phyloP scores from a whole-genome alignment of 1,284 basidiomycete species.

The Leccinum huronense region DNA sequence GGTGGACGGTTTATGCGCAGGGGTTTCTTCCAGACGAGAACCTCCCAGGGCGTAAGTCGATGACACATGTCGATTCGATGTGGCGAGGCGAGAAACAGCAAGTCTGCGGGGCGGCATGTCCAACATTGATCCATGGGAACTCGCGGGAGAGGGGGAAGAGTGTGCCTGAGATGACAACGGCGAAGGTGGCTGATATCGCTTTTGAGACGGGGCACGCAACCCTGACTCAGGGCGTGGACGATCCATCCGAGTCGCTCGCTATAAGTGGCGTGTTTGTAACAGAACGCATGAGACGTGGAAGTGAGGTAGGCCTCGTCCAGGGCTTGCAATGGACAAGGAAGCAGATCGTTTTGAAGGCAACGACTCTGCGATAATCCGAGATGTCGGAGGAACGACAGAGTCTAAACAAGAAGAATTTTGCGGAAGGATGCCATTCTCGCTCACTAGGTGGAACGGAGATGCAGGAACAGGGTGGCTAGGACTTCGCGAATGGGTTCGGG shows the following conservation, averaged over 20 bases:
- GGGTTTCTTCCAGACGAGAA: slow-evolving; percentile 12
- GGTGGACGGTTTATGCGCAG: slow-evolving; percentile 9
- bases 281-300: slow-evolving; percentile 41
- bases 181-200: slow-evolving; percentile 33
- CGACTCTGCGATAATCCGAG: slow-evolving; percentile 22
- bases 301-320: slow-evolving; percentile 25
- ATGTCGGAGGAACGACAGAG: slow-evolving; percentile 10
- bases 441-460: slow-evolving; percentile 6
- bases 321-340: slow-evolving; percentile 24
- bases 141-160: slow-evolving; percentile 37
- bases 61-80: slow-evolving; percentile 23
- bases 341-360: slow-evolving; percentile 29
- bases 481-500: slow-evolving; percentile 25
- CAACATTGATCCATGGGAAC: slow-evolving; percentile 23
- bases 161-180: slow-evolving; percentile 31
- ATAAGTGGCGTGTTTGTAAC: slow-evolving; percentile 32
- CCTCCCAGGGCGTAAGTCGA: slow-evolving; percentile 24
- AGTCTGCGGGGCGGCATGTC: slow-evolving; percentile 20
- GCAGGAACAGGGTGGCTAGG: slow-evolving; percentile 19
- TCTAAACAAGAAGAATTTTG: slow-evolving; percentile 20
- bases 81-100: slow-evolving; percentile 18
- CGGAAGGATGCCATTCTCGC: background rate
- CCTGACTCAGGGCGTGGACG: slow-evolving; percentile 12
- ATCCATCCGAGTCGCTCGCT: slow-evolving; percentile 11
- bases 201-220: slow-evolving; percentile 23